Evolutionary conservation across 768 basidiomycete species (phyloP).

Genomic region (Boletus eberwhitei): DNA sequence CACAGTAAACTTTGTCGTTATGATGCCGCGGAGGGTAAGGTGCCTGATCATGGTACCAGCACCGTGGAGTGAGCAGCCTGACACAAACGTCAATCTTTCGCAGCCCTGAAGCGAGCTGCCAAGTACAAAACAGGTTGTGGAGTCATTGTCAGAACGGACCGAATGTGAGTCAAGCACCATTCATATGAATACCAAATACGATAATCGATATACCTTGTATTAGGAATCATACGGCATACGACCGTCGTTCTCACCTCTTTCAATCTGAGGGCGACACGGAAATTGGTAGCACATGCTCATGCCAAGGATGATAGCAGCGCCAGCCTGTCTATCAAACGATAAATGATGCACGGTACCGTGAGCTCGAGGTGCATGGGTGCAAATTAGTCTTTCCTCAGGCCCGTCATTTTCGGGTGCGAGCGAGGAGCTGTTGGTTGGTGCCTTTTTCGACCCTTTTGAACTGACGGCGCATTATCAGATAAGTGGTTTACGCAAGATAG

Average conservation of each 20-base stretch:
- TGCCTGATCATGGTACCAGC: conserved; percentile 21
- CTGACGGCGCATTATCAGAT: conserved; percentile 5
- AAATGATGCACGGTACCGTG: not conserved
- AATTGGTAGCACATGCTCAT: not conserved
- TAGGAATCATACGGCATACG: conserved; percentile 22
- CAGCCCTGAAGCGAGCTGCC: conserved; percentile 17
- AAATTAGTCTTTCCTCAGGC: conserved; percentile 1
- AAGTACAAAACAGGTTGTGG: conserved; percentile 1
- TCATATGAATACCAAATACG: conserved; percentile 15
- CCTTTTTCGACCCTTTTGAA: conserved; percentile 11
- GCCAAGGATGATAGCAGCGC: not conserved
- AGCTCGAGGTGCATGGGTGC: not conserved
- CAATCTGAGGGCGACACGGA: not conserved
- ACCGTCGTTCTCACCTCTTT: conserved; percentile 9
- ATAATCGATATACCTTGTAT: conserved; percentile 24
- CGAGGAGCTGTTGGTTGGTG: conserved; percentile 7
- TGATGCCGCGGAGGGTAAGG: conserved; percentile 19
- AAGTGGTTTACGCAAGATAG: conserved; percentile 6
- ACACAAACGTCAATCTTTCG: conserved; percentile 17
- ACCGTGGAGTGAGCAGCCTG: conserved; percentile 23
- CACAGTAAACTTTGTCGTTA: conserved; percentile 3
- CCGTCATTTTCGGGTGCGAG: conserved; percentile 9
- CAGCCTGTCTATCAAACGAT: conserved; percentile 1
- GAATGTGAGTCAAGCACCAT: conserved; percentile 12
- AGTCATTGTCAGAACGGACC: conserved; percentile 11